A percentile compares a stretch with the other conserved stretches of the same genome.
These are phyloP conservation scores for Andrographis paniculata DNA, from an alignment of 305 asterid species.

Conservation along the genomic window DNA sequence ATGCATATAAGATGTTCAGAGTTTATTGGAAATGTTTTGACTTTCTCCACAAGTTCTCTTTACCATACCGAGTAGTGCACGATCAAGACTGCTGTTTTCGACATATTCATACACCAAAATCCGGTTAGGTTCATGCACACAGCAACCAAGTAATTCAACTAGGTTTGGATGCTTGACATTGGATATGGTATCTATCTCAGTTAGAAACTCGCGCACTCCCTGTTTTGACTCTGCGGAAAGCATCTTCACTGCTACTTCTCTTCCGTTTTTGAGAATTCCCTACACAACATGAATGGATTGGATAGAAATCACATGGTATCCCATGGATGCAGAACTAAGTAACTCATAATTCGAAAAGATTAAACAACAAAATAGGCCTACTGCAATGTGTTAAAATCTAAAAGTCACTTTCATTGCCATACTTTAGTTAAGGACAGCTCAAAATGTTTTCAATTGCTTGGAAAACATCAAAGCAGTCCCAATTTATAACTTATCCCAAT, in stretches of 20 bases:
- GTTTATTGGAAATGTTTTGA: conserved; percentile 5
- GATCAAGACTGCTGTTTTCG: conserved; percentile 58
- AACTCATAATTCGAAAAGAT: conserved; percentile 4
- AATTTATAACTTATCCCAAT: background rate
- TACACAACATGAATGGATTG: conserved; percentile 21
- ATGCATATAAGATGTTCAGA: conserved; percentile 11
- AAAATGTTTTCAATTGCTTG: conserved; percentile 4
- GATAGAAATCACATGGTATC: conserved; percentile 8
- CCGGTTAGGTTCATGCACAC: conserved; percentile 42
- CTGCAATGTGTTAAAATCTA: background rate
- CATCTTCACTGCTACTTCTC: conserved; percentile 45
- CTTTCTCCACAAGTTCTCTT: conserved; percentile 12
- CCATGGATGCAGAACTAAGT: conserved; percentile 5
- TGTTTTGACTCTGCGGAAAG: conserved; percentile 56
- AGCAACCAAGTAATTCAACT: conserved; percentile 59
- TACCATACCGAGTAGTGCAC: conserved; percentile 39
- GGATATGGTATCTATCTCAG: conserved; percentile 58
- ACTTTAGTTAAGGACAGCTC: background rate
- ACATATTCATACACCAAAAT: conserved; percentile 55
- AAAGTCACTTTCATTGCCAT: background rate
- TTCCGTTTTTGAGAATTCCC: conserved; percentile 49
- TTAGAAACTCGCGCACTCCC: conserved; percentile 49
- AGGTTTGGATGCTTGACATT: conserved; percentile 61
- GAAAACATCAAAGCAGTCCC: background rate
- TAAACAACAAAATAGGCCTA: conserved; percentile 11